phyloP scores from a whole-genome alignment of 176 grass and related monocot species.

The Lolium perenne region DNA sequence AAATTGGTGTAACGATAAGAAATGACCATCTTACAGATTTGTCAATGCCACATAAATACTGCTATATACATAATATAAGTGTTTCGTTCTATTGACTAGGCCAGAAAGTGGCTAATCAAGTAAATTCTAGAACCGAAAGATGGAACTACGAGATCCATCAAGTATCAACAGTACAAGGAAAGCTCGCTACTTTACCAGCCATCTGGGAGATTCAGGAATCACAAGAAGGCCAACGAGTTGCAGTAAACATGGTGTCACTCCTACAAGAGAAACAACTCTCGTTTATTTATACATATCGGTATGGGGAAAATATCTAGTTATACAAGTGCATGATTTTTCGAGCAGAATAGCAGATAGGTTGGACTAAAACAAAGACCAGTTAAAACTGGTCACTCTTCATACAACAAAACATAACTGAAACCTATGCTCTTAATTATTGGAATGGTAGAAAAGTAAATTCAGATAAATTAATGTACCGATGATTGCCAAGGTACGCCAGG shows the following conservation, averaged over 20 bases:
- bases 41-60: background rate
- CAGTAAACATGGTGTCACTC: conserved; percentile 68
- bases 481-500: conserved; percentile 79
- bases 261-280: conserved; percentile 38
- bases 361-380: background rate
- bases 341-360: background rate
- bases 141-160: no score
- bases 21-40: background rate
- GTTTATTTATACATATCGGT: conserved; percentile 15
- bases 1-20: background rate
- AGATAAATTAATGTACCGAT: conserved; percentile 54
- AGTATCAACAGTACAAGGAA: no score
- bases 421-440: background rate
- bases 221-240: conserved; percentile 70
- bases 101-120: background rate
- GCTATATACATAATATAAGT: background rate
- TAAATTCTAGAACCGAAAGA: background rate
- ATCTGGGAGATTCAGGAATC: conserved; percentile 87
- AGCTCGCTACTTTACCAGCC: conserved; percentile 54
- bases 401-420: background rate
- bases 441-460: conserved; percentile 4
- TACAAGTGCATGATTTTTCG: conserved; percentile 8
- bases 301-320: background rate
- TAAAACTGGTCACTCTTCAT: background rate
- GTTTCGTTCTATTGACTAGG: background rate